Conservation (phyloP, 257 asterid species). For the Scutellaria barbata region DNA sequence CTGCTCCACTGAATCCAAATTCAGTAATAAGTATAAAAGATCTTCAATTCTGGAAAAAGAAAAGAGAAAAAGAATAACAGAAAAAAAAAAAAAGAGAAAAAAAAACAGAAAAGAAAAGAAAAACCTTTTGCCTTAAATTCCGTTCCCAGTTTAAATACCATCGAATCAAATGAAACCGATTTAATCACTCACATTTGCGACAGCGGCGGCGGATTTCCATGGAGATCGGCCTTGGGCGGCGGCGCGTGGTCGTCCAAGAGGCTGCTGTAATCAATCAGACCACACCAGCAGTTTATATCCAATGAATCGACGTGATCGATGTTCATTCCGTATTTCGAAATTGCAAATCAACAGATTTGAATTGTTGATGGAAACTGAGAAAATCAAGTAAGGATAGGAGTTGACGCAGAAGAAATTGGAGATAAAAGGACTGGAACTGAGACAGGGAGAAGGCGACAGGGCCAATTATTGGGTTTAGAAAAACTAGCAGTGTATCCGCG, state of each 20-base stretch:
- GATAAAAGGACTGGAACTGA: not conserved
- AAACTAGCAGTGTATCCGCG: too few species aligned
- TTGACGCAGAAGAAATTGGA: conserved; percentile 1
- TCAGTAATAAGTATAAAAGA: not conserved
- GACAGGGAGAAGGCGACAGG: conserved; percentile 6
- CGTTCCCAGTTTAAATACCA: not conserved
- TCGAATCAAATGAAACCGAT: not conserved
- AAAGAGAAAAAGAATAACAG: too few species aligned
- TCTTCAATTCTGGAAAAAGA: not conserved
- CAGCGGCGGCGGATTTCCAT: conserved; percentile 33
- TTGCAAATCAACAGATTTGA: not conserved
- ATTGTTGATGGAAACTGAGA: not conserved
- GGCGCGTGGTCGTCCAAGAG: conserved; percentile 44
- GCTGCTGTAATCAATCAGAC: conserved; percentile 48
- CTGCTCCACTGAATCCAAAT: not conserved
- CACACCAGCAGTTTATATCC: conserved; percentile 46
- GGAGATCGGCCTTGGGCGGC: conserved; percentile 26
- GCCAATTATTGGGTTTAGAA: conserved; percentile 19
- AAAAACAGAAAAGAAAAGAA: not conserved
- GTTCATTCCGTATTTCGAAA: conserved; percentile 30
- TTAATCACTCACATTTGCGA: conserved; percentile 36
- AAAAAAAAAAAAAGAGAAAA: too few species aligned
- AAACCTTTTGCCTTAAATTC: not conserved
- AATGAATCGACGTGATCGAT: conserved; percentile 41
- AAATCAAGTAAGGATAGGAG: not conserved